phyloP scores from a whole-genome alignment of 371 early-diverging fungal genomes.

The Zychaea mexicana region DNA sequence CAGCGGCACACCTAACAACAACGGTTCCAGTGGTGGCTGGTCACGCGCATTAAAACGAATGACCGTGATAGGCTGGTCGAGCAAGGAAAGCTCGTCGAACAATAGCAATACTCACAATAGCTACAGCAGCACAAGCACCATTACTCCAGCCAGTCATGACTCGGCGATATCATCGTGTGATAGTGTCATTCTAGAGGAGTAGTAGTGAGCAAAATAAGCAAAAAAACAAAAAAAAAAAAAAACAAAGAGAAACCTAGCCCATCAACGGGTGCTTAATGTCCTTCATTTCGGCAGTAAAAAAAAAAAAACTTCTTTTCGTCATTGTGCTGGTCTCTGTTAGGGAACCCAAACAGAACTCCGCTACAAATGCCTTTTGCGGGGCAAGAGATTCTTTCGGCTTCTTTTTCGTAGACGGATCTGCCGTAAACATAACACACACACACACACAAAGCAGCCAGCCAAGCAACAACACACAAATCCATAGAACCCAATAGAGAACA shows the following conservation, averaged over 20 bases:
- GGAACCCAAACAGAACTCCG: too few relatives aligned
- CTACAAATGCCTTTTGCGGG: too few relatives aligned
- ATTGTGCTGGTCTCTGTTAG: too few relatives aligned
- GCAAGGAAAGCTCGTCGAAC: background rate
- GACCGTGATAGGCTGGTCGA: constrained; percentile 18
- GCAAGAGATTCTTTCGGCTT: background rate
- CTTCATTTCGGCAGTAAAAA: too few relatives aligned
- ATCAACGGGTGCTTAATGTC: too few relatives aligned
- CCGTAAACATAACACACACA: too few relatives aligned
- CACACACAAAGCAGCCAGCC: too few relatives aligned
- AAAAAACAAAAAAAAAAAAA: too few relatives aligned
- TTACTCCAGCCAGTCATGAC: constrained; percentile 6
- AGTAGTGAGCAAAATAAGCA: background rate
- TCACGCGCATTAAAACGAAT: constrained; percentile 27
- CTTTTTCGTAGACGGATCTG: background rate
- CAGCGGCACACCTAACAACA: background rate
- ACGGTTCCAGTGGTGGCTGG: constrained; percentile 16
- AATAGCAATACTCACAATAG: background rate
- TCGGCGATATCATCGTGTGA: constrained; percentile 18
- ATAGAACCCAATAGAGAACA: background rate
- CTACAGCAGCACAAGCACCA: background rate
- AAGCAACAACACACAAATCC: too few relatives aligned
- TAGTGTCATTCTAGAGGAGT: constrained; percentile 6
- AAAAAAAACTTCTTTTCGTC: too few relatives aligned
- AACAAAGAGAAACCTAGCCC: too few relatives aligned